Evolutionary conservation across 2,329 filamentous ascomycete species (phyloP).

Genomic region (Diaporthe humulicola): DNA sequence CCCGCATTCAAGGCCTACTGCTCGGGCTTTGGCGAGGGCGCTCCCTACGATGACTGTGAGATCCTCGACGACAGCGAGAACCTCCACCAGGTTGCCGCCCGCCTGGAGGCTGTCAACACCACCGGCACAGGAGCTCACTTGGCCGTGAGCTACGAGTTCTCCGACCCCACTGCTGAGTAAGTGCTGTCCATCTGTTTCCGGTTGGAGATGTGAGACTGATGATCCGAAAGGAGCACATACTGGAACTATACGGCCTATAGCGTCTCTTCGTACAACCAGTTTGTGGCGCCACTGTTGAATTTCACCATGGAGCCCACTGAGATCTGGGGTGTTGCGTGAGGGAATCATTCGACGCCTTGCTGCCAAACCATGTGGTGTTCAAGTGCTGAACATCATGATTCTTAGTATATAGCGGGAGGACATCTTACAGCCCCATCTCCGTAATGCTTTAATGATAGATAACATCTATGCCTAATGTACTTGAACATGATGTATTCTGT

Average conservation of each 20-base stretch:
- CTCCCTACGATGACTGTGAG: conserved; percentile 26
- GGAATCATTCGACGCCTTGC: not conserved
- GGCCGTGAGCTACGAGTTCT: conserved; percentile 37
- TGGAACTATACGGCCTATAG: conserved; percentile 36
- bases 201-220: not conserved
- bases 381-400: conserved; percentile 30
- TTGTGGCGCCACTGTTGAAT: not conserved
- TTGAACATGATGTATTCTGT: not conserved
- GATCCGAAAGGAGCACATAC: conserved; percentile 12
- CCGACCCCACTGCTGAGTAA: conserved; percentile 27
- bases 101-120: conserved; percentile 31
- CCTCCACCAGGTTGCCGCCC: conserved; percentile 25
- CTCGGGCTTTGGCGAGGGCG: conserved; percentile 29
- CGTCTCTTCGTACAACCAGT: conserved; percentile 16
- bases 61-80: conserved; percentile 15
- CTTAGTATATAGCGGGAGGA: not conserved
- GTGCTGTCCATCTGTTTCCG: not conserved
- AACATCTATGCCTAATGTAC: not conserved
- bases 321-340: conserved; percentile 36
- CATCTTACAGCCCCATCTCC: not conserved
- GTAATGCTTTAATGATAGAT: not conserved
- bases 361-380: not conserved
- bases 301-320: conserved; percentile 28
- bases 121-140: conserved; percentile 33
- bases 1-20: conserved; percentile 28